phyloP scores from a whole-genome alignment of 1,139 yeast species.

The Torulaspora globosa region DNA sequence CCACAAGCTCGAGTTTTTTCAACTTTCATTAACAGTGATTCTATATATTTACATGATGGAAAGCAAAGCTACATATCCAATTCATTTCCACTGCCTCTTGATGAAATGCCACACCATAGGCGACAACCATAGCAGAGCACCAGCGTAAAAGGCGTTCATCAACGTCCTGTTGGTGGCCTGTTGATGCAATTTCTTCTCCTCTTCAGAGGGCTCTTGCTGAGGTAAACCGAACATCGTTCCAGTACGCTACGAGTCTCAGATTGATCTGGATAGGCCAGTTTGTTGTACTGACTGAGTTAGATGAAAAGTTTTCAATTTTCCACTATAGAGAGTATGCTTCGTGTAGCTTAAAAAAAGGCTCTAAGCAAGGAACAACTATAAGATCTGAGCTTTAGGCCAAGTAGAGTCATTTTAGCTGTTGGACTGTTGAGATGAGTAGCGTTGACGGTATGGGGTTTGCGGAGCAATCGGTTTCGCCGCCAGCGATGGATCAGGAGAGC shows the following conservation, averaged over 20 bases:
- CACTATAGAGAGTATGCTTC: background rate
- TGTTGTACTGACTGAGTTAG: constrained; percentile 2
- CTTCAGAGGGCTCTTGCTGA: constrained; percentile 68
- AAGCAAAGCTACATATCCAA: constrained; percentile 12
- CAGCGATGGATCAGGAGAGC: constrained; percentile 5
- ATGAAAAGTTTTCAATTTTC: constrained; percentile 5
- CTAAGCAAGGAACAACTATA: background rate
- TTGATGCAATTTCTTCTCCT: constrained; percentile 71
- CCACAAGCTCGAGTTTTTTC: background rate
- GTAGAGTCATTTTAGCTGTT: background rate
- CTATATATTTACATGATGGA: constrained; percentile 14
- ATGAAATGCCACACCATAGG: constrained; percentile 62
- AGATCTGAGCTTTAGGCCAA: background rate
- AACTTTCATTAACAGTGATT: background rate
- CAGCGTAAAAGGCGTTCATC: constrained; percentile 62
- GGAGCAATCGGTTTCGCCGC: constrained; percentile 1
- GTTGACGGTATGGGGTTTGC: constrained; percentile 1
- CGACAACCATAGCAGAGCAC: constrained; percentile 74
- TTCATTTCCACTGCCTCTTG: constrained; percentile 50
- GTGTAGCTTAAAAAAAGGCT: constrained; percentile 1
- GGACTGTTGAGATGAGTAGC: background rate
- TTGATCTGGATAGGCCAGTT: background rate
- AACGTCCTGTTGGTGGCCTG: constrained; percentile 64
- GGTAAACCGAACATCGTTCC: constrained; percentile 70
- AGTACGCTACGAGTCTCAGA: background rate